Evolutionary conservation across 202 grass and related monocot species (phyloP), one percentile per base, ranked within the genome.

Genomic region (Setaria italica): DNA sequence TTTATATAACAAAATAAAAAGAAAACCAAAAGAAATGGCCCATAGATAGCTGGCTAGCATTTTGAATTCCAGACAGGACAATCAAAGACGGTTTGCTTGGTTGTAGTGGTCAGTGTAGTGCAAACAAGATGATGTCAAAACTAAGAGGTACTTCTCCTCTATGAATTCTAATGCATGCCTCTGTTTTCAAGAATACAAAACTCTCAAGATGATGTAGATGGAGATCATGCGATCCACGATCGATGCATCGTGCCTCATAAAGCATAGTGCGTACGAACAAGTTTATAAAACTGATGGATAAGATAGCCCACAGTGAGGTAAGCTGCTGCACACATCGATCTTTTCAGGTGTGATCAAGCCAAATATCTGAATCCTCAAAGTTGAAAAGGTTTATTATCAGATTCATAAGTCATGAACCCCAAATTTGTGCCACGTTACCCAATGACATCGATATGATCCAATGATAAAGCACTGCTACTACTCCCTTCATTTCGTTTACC

Each of bases 261-360:
- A 79, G 55, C 55, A 63, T 53, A 9, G 34, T 41, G 32, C 4
- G 4, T 20, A 33, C 14, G 21, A 63, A 33, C 43, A 54, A 11
- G 9, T 29, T n/a, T 42, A 65, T 79, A 79, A 53, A 72, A 71
- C 10, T 63, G 75, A 35, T 62, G 30, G 74, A 86, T 80, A 63
- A 80, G n/a, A 54, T 7, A 80, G 66, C 14, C 13, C 66, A 33
- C 5, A 35, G 20, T 55, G 67, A 79, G 56, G 75, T 25, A 20
- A 64, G 33, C 25, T 25, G 39, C 67, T 16, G 69, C 43, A n/a
- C 56, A 62, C n/a, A 62, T 62, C 20, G 13, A 17, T 47, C 3
- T 59, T 56, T 63, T 72, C 56, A 14, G 15, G 47, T 72, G 11
- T 48, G 42, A 78, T 70, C 53, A 56, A 60, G 53, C 42, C 19